Conservation (phyloP, 148 eudicot genomes). For the Talinum fruticosum region DNA sequence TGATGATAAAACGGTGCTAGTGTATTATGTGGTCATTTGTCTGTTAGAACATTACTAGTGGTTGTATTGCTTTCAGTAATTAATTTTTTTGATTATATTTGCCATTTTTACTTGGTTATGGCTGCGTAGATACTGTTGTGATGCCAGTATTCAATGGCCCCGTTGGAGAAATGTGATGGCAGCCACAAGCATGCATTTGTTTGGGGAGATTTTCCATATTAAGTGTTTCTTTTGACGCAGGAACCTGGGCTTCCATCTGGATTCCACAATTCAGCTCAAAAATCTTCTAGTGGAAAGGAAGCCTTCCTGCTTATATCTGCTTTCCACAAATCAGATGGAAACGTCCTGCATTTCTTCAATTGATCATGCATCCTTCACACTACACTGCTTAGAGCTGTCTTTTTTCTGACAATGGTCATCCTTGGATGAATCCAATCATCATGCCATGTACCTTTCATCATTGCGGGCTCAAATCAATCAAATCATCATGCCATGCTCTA, state of each 20-base stretch:
- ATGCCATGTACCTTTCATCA: constrained; percentile 42
- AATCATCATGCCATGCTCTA: constrained; percentile 58
- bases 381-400: constrained; percentile 61
- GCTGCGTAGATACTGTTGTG: background rate
- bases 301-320: constrained; percentile 39
- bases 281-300: constrained; percentile 60
- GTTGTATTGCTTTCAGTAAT: background rate
- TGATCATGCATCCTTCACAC: constrained; percentile 46
- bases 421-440: constrained; percentile 51
- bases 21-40: background rate
- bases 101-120: background rate
- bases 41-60: background rate
- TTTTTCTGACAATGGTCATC: constrained; percentile 43
- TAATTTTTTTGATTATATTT: background rate
- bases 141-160: constrained; percentile 2
- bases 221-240: constrained; percentile 95
- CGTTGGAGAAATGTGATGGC: constrained; percentile 7
- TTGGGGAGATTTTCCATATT: constrained; percentile 48
- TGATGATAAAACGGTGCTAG: background rate
- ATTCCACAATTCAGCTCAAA: constrained; percentile 56
- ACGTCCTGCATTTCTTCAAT: constrained; percentile 51
- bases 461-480: constrained; percentile 32
- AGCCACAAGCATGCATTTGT: constrained; percentile 26
- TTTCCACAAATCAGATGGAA: constrained; percentile 56
- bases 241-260: constrained; percentile 85